Evolutionary conservation across 83 land plant species (phyloP), one percentile per base, ranked within the genome.

Genomic region (Thuja plicata): DNA sequence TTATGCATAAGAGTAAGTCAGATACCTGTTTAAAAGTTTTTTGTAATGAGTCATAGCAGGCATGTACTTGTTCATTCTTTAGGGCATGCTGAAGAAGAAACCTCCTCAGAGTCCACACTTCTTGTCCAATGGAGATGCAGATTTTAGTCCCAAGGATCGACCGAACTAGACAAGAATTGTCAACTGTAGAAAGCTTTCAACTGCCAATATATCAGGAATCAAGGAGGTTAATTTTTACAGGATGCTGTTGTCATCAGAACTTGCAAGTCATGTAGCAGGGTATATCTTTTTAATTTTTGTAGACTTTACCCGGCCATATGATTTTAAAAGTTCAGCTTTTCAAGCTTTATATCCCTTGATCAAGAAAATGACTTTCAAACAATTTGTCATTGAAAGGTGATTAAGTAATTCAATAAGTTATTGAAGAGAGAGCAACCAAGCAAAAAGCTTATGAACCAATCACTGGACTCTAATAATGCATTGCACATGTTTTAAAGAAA

Each of bases 1-100:
- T 82, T 46, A 82, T 82, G 43, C 52, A 83, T 46, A 83, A 80
- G 48, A 40, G 84, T 83, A 46, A 10, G 13, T 41, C n/a, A 81
- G 13, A 48, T 0, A 82, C 46, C 52, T 43, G 85, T 43, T 82
- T 43, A n/a, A 82, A n/a, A 82, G 40, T 24, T 82, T 45, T 82
- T 12, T 82, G 50, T n/a, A 43, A 27, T 43, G 32, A 27, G 85
- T 21, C 13, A 45, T 40, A 43, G 54, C 77, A 73, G 32, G 77
- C 77, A 32, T 73, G 32, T 32, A n/a, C 32, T n/a, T 73, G 15
- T 73, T 73, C 77, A 10, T 73, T 73, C 77, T 73, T n/a, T 73
- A 73, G 32, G 32, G 77, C 77, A 8, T 27, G 77, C 77, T n/a
- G 77, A 32, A 8, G 77, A 73, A 73, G 77, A 32, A 73, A 30